Conservation (phyloP, 352 stramenopile species). For the Phytophthora pseudosyringae region DNA sequence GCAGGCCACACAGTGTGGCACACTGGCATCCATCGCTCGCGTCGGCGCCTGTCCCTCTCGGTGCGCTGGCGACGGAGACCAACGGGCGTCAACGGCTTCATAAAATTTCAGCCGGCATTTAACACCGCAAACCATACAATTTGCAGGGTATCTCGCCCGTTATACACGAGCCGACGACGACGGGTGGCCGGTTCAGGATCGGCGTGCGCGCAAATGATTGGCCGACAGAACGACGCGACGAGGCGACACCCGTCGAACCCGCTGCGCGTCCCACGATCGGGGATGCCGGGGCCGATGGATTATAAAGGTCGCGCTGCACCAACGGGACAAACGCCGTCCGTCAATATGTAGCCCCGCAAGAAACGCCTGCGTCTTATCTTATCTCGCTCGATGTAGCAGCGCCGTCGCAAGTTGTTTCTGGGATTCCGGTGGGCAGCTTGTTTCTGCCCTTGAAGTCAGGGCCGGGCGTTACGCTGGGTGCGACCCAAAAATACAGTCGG, state of each 20-base stretch:
- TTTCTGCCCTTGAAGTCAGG: neutral
- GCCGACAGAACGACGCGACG: constrained; percentile 8
- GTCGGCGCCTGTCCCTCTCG: constrained; percentile 26
- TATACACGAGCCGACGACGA: constrained; percentile 15
- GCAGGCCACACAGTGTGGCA: neutral
- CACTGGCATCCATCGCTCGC: neutral
- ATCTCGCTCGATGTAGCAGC: neutral
- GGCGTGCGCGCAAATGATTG: constrained; percentile 15
- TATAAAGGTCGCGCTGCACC: constrained; percentile 7
- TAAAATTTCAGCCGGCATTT: constrained; percentile 16
- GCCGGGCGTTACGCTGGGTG: no score
- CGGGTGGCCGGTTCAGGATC: constrained; percentile 10
- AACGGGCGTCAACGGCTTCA: constrained; percentile 18
- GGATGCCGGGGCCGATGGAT: neutral
- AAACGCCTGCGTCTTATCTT: no score
- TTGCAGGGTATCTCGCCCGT: constrained; percentile 3
- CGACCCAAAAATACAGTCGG: no score
- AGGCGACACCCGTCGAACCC: neutral
- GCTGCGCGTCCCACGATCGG: neutral
- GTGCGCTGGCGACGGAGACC: constrained; percentile 9
- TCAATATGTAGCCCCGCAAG: no score
- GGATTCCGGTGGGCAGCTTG: neutral
- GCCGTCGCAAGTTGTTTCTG: neutral
- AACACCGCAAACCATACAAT: constrained; percentile 10
- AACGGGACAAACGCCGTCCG: no score